Evolutionary conservation across 2,329 filamentous ascomycete species (phyloP), one percentile per base, ranked within the genome.

Genomic region (Botrytis fabae): DNA sequence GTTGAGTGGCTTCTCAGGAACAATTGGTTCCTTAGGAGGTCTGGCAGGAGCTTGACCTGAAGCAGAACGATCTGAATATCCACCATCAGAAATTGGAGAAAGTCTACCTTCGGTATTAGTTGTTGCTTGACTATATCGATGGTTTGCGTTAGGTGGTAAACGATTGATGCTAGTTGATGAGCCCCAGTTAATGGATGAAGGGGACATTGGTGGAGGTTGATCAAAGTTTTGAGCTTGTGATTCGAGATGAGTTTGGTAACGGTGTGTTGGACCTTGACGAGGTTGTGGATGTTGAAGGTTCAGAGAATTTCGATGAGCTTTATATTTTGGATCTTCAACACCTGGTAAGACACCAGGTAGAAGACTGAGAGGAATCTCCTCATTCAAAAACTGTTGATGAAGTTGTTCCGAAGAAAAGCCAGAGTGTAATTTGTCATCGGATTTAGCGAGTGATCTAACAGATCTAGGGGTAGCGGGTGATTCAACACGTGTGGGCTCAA

Each of bases 211-310:
- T 2, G 74, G 73, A 75, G 88, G 86, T 2, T 76, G 74, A 75
- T 90, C 88, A 79, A 89, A 94, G 72, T 90, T 87, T 71, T 91
- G 87, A 4, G 92, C 93, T 74, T 92, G 91, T 14, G 87, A 89
- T 83, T 95, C 93, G 32, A 95, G 85, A 1, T 91, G 89, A 40
- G 88, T 92, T 78, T 92, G 90, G 82, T 93, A 93, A 40, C 91
- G 90, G 80, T 92, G 89, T 0, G 91, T 93, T 72, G 92, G 90
- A 0, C 92, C 92, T 28, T 88, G 90, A 42, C 92, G 86, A 14
- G 93, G 93, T 80, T 95, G 92, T 9, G 93, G 93, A 81, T 95
- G 93, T 80, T 94, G 90, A 57, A 95, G 84, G 78, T 94, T 93
- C 72, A 95, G 81, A 40, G 92, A 94, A 82, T 95, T 93, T 77